Evolutionary conservation across 2,329 filamentous ascomycete genomes (phyloP).

Genomic region (Rasamsonia emersonii): DNA sequence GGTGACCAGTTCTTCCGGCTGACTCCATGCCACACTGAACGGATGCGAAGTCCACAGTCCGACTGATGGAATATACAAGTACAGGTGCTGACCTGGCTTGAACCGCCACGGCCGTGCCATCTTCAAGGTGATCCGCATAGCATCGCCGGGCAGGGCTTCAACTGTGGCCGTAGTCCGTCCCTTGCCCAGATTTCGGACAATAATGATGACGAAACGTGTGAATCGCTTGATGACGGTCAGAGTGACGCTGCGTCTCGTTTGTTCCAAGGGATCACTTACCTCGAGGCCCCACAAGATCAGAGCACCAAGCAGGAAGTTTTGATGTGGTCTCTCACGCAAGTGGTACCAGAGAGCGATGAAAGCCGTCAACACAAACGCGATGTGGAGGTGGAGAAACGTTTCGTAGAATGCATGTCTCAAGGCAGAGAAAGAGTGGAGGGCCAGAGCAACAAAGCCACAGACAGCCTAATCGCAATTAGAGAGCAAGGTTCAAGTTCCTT

Average conservation of each 20-base stretch:
- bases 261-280: constrained; percentile 14
- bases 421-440: constrained; percentile 65
- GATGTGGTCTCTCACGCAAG: constrained; percentile 59
- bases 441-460: constrained; percentile 56
- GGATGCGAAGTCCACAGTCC: constrained; percentile 66
- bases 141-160: constrained; percentile 61
- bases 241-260: background rate
- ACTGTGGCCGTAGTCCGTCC: constrained; percentile 58
- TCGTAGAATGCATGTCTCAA: constrained; percentile 94
- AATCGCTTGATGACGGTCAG: constrained; percentile 34
- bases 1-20: constrained; percentile 43
- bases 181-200: constrained; percentile 54
- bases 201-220: constrained; percentile 53
- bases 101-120: constrained; percentile 59
- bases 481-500: background rate
- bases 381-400: constrained; percentile 83
- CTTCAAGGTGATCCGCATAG: constrained; percentile 60
- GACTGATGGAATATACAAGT: constrained; percentile 60
- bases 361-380: constrained; percentile 59
- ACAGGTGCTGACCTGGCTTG: constrained; percentile 64
- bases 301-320: constrained; percentile 65
- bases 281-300: constrained; percentile 72
- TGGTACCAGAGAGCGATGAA: constrained; percentile 73
- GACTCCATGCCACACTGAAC: constrained; percentile 69
- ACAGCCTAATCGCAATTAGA: constrained; percentile 21